phyloP scores from a whole-genome alignment of 2,329 filamentous ascomycete species.

The Sordariomycetes sp. region DNA sequence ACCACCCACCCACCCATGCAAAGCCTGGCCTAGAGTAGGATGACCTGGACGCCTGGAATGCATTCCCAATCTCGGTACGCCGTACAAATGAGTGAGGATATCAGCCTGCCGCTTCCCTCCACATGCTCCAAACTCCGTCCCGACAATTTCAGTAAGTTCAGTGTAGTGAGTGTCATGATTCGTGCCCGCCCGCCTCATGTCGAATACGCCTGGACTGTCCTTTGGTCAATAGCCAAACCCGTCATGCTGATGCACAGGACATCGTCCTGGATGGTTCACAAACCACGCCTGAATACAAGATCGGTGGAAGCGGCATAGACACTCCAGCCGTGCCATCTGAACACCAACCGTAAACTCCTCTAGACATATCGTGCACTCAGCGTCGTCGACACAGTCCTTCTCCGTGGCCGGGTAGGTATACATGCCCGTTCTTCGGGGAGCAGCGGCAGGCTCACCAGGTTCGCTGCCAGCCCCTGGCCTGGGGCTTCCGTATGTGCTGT shows the following conservation, averaged over 20 bases:
- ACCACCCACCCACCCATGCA: too few species aligned
- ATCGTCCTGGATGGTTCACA: conserved; percentile 50
- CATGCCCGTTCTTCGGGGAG: conserved; percentile 46
- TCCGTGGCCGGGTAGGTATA: conserved; percentile 57
- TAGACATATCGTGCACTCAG: conserved; percentile 59
- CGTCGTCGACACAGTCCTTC: conserved; percentile 59
- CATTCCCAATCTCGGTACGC: too few species aligned
- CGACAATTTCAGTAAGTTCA: too few species aligned
- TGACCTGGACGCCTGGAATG: too few species aligned
- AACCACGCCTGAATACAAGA: conserved; percentile 56
- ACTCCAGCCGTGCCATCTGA: conserved; percentile 57
- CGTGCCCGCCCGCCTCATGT: too few species aligned
- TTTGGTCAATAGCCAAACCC: conserved; percentile 44
- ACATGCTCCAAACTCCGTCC: too few species aligned
- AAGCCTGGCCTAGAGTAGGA: too few species aligned
- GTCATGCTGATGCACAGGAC: conserved; percentile 58
- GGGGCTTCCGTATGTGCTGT: conserved; percentile 38
- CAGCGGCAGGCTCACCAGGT: conserved; percentile 14
- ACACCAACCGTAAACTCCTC: conserved; percentile 56
- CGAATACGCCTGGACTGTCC: too few species aligned
- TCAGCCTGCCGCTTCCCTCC: too few species aligned
- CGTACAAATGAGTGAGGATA: too few species aligned
- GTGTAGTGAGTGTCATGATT: too few species aligned
- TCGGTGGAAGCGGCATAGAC: conserved; percentile 55
- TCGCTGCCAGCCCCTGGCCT: conserved; percentile 10